Evolutionary conservation across 495 filamentous ascomycete genomes (phyloP), one percentile per base, ranked within the genome.

Genomic region (Penicillium riverlandense): DNA sequence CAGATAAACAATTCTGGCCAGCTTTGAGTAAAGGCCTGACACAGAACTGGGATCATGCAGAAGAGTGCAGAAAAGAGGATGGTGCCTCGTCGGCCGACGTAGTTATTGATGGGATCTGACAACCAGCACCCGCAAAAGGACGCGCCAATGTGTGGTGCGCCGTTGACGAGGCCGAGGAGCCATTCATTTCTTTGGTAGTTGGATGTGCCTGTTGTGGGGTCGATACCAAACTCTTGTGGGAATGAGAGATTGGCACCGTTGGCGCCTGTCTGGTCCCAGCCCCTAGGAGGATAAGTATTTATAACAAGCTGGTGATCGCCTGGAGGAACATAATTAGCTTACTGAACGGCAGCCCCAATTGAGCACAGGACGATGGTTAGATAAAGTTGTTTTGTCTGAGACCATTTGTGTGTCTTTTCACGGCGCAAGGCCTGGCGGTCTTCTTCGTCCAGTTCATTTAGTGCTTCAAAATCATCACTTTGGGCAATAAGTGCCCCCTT

Each of bases 171-270:
- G 13, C 66, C 72, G 7, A 79, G 67, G 8, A 71, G 64, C 38
- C 70, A 76, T 14, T 59, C 65, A 29, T 71, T 59, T 11, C 54
- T 47, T 15, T 44, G 39, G 44, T 60, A 66, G 22, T 22, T 22
- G 22, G 22, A 4, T 22, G 22, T 22, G 22, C 22, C 22, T n/a
- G 49, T 50, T 8, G 49, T 49, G 2, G 38, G n/a, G 11, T 50
- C 45, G 27, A 77, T 68, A 27, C 66, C 67, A 37, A 79, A 74
- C 7, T 59, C 62, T 0, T 52, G 41, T 6, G 77, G 78, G 60
- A 86, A 88, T 41, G 75, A 77, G 49, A 89, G 67, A 47, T 82
- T 88, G 27, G 85, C 85, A 37, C 85, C 85, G 53, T 88, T 89
- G 2, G 76, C 78, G n/a, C 84, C 61, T 65, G 60, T 6, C 51